phyloP scores from a whole-genome alignment of 176 grass and related monocot species.

The Puya raimondii region DNA sequence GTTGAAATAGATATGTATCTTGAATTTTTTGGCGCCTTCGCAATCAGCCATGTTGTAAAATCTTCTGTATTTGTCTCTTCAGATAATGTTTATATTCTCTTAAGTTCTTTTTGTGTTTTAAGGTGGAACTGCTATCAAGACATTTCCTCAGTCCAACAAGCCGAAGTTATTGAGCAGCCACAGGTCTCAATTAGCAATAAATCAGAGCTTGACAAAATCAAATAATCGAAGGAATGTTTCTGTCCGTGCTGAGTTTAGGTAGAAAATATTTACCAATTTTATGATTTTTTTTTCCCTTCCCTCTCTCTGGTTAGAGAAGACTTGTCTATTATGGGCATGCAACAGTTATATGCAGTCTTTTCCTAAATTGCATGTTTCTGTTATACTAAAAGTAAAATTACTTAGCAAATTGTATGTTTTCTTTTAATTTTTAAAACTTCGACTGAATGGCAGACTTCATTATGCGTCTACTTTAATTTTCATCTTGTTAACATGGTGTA shows the following conservation, averaged over 20 bases:
- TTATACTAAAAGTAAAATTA: not conserved
- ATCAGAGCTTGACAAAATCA: conserved; percentile 8
- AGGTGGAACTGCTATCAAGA: conserved; percentile 20
- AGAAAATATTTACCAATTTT: not conserved
- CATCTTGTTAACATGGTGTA: not conserved
- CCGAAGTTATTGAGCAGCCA: conserved; percentile 7
- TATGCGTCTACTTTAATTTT: not conserved
- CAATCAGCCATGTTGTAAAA: not conserved
- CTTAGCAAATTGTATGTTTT: not conserved
- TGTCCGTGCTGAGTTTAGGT: conserved; percentile 42
- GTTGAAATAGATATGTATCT: not conserved
- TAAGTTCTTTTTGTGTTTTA: conserved; percentile 5
- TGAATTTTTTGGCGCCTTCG: not conserved
- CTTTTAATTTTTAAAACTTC: not conserved
- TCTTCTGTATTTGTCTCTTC: not conserved
- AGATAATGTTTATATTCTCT: not conserved
- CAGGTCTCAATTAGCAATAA: conserved; percentile 5
- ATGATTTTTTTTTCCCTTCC: not conserved
- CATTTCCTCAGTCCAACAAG: conserved; percentile 23
- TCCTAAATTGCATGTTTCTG: not conserved
- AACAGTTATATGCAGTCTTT: not conserved
- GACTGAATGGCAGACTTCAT: not conserved
- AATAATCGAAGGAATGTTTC: conserved; percentile 10
- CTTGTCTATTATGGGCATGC: not conserved
- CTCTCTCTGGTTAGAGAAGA: not conserved